A percentile compares a stretch with the other conserved stretches of the same genome.
Evolutionary conservation across 2,329 filamentous ascomycete species (phyloP).

Genomic region (Didymella arachidicola): DNA sequence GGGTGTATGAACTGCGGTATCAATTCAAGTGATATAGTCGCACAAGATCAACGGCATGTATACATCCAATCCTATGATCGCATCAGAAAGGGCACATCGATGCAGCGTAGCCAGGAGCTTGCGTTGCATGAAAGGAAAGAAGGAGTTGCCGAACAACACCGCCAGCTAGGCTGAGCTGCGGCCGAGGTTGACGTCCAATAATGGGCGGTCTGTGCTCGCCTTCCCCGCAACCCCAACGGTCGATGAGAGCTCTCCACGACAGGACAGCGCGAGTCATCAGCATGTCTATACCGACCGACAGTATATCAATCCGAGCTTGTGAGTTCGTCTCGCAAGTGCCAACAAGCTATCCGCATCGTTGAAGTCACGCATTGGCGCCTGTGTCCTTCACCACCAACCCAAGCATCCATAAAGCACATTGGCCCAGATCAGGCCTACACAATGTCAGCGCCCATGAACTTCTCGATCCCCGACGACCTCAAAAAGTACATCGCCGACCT

Average conservation of each 20-base stretch:
- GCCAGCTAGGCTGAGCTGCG: not conserved
- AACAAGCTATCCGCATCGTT: slow-evolving; percentile 3
- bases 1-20: too few species aligned
- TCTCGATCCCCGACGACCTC: slow-evolving; percentile 62
- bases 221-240: slow-evolving; percentile 17
- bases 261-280: slow-evolving; percentile 39
- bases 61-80: too few species aligned
- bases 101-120: not conserved
- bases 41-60: too few species aligned
- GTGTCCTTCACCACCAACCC: not conserved
- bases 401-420: too few species aligned
- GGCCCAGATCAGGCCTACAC: not conserved
- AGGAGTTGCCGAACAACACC: slow-evolving; percentile 14
- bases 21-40: too few species aligned
- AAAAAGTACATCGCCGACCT: slow-evolving; percentile 58
- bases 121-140: not conserved
- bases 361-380: slow-evolving; percentile 16
- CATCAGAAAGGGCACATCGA: not conserved
- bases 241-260: slow-evolving; percentile 4
- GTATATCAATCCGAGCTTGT: slow-evolving; percentile 16
- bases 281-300: slow-evolving; percentile 34
- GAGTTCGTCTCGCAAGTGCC: not conserved
- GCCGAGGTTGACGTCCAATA: slow-evolving; percentile 14
- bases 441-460: slow-evolving; percentile 40
- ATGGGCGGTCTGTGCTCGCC: slow-evolving; percentile 4